A percentile compares a stretch with the other conserved stretches of the same genome.
These are phyloP conservation scores for Lindgomyces ingoldianus DNA, from an alignment of 495 filamentous ascomycete species.

Conservation along the genomic window DNA sequence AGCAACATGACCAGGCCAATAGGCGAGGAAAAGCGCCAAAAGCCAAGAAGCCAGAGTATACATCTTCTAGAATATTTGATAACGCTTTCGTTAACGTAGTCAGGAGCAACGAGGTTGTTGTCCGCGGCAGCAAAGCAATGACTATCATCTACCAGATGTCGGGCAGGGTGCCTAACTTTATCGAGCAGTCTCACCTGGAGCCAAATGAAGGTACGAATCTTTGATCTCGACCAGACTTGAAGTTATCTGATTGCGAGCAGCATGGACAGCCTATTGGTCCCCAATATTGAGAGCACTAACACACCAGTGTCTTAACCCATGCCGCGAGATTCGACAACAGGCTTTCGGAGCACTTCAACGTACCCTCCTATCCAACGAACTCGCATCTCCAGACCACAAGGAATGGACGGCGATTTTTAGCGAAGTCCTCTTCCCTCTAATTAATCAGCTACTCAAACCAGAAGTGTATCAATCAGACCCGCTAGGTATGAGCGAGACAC, in stretches of 20 bases:
- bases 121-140: conserved; percentile 77
- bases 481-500: conserved; percentile 90
- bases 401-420: conserved; percentile 96
- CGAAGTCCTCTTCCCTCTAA: conserved; percentile 93
- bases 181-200: conserved; percentile 91
- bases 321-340: conserved; percentile 86
- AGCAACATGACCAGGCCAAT: conserved; percentile 66
- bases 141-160: conserved; percentile 78
- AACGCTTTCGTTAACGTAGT: conserved; percentile 45
- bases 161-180: conserved; percentile 75
- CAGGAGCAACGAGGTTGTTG: conserved; percentile 73
- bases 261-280: conserved; percentile 97
- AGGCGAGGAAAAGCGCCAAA: conserved; percentile 54
- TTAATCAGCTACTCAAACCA: conserved; percentile 84
- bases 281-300: conserved; percentile 89
- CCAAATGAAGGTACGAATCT: conserved; percentile 67
- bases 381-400: conserved; percentile 74
- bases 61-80: conserved; percentile 49
- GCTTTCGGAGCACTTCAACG: conserved; percentile 86
- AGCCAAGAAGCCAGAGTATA: conserved; percentile 42
- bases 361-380: conserved; percentile 75
- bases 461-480: conserved; percentile 94
- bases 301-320: conserved; percentile 90
- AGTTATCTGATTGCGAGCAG: conserved; percentile 48
- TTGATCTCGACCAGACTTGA: not conserved